Conservation (phyloP, 768 basidiomycete genomes). For the Kwoniella sp. region DNA sequence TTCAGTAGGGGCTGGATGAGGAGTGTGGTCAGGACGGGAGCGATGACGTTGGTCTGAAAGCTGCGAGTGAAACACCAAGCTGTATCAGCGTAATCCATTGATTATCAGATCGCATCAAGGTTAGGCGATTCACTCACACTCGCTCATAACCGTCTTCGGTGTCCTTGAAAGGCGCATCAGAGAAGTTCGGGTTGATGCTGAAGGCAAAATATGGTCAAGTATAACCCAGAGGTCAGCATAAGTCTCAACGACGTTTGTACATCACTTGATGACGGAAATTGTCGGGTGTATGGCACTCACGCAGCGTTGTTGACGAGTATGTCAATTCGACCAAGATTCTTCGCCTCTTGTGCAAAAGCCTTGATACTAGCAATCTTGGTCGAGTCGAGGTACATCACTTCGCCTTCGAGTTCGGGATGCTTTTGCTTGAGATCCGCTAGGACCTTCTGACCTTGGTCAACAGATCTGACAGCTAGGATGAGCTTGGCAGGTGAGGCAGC, state of each 20-base stretch:
- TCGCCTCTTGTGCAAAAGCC: conserved; percentile 5
- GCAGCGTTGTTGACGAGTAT: conserved; percentile 35
- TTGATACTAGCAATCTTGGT: conserved; percentile 18
- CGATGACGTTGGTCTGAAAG: conserved; percentile 28
- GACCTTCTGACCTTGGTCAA: conserved; percentile 14
- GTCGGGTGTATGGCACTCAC: conserved; percentile 19
- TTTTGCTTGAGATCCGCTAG: conserved; percentile 5
- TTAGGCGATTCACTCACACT: conserved; percentile 7
- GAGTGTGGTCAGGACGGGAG: conserved; percentile 21
- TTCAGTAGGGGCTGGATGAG: conserved; percentile 17
- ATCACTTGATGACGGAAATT: too few species aligned
- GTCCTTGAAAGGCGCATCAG: background rate
- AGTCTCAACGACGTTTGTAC: too few species aligned
- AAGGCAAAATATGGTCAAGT: background rate
- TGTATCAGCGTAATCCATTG: background rate
- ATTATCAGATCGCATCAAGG: background rate
- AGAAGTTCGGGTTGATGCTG: conserved; percentile 29
- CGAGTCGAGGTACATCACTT: conserved; percentile 23
- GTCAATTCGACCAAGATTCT: conserved; percentile 18
- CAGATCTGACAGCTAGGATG: conserved; percentile 25
- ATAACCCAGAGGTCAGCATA: background rate
- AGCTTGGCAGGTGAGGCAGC: conserved; percentile 14
- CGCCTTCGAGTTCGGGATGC: conserved; percentile 10
- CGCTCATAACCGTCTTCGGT: conserved; percentile 29
- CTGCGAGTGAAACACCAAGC: background rate